Percentiles rank a stretch among this genome's conserved stretches.
Evolutionary conservation across 495 filamentous ascomycete genomes (phyloP).

Genomic region (Hypoxylon perforatum): DNA sequence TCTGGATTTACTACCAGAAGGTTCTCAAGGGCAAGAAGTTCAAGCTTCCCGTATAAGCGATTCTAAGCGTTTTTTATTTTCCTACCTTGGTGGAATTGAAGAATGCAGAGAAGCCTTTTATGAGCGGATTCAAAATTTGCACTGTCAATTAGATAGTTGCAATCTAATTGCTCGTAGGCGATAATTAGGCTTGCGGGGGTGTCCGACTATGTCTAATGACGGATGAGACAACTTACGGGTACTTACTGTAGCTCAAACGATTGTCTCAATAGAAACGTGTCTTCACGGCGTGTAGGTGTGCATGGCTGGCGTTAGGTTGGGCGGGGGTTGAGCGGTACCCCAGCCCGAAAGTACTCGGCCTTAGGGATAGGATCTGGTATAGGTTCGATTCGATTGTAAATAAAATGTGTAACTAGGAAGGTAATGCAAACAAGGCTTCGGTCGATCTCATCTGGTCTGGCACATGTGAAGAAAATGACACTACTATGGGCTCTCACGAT

Average conservation of each 20-base stretch:
- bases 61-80: background rate
- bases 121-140: background rate
- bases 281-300: slow-evolving; percentile 39
- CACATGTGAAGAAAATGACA: background rate
- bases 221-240: background rate
- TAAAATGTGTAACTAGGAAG: slow-evolving; percentile 31
- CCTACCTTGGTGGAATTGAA: background rate
- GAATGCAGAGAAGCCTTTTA: background rate
- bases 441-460: background rate
- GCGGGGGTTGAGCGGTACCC: slow-evolving; percentile 29
- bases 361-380: slow-evolving; percentile 17
- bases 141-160: slow-evolving; percentile 7
- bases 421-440: slow-evolving; percentile 28
- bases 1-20: slow-evolving; percentile 99
- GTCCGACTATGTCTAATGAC: slow-evolving; percentile 9
- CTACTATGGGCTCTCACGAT: no score
- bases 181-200: background rate
- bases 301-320: slow-evolving; percentile 48
- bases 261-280: slow-evolving; percentile 38
- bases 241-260: slow-evolving; percentile 8
- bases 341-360: slow-evolving; percentile 31
- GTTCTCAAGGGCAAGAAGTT: slow-evolving; percentile 91
- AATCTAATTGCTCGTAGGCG: slow-evolving; percentile 8
- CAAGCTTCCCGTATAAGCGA: slow-evolving; percentile 78
- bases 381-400: slow-evolving; percentile 42